These are phyloP conservation scores for Aspergillus terreus DNA, from an alignment of 2,329 filamentous ascomycete species.

Conservation along the genomic window DNA sequence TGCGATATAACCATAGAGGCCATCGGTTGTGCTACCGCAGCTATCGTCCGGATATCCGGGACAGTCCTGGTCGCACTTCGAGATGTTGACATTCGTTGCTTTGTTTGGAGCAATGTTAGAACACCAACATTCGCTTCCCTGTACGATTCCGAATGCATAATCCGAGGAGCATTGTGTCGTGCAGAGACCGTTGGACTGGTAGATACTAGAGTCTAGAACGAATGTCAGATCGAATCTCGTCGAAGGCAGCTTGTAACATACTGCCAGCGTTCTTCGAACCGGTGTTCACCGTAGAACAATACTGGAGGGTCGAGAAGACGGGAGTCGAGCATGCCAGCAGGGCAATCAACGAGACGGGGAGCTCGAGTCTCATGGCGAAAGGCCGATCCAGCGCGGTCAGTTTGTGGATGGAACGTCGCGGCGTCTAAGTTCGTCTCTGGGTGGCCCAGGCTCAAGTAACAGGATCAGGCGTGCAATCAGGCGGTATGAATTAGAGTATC, in stretches of 20 bases:
- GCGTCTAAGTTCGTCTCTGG: too few relatives aligned
- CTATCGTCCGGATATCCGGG: constrained; percentile 46
- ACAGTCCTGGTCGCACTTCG: constrained; percentile 39
- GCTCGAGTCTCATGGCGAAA: constrained; percentile 19
- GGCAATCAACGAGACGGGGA: constrained; percentile 19
- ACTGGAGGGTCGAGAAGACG: constrained; percentile 27
- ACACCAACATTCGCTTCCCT: constrained; percentile 48
- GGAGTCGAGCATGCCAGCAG: constrained; percentile 24
- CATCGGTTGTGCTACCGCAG: constrained; percentile 40
- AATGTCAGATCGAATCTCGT: constrained; percentile 2
- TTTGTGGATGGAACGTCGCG: too few relatives aligned
- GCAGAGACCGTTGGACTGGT: constrained; percentile 47
- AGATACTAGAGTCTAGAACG: constrained; percentile 34
- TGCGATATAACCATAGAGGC: constrained; percentile 43
- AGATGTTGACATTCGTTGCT: constrained; percentile 25
- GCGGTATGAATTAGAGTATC: too few relatives aligned
- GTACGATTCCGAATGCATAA: constrained; percentile 46
- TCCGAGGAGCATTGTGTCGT: constrained; percentile 32
- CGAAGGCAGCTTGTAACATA: constrained; percentile 22
- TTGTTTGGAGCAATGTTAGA: constrained; percentile 43
- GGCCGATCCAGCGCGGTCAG: too few relatives aligned
- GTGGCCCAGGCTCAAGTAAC: too few relatives aligned
- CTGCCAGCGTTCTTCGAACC: constrained; percentile 34
- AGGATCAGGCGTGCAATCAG: too few relatives aligned
- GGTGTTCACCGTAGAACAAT: constrained; percentile 46